Evolutionary conservation across 2,329 filamentous ascomycete genomes (phyloP).

Genomic region (Cladobotryum protrusum): DNA sequence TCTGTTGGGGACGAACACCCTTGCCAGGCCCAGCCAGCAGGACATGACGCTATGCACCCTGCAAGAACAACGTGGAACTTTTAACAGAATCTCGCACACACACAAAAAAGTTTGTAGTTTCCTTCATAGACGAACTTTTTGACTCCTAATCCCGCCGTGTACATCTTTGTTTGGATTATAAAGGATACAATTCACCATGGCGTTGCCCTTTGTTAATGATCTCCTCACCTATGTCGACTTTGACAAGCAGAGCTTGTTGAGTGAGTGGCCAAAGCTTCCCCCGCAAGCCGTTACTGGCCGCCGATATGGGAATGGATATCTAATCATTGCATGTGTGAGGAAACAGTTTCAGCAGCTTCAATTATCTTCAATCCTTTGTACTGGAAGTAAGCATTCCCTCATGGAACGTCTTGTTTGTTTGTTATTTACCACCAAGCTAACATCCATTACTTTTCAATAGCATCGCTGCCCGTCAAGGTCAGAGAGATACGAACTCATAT

Average conservation of each 20-base stretch:
- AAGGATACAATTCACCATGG: conserved; percentile 28
- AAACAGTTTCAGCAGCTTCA: conserved; percentile 67
- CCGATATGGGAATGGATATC: background rate
- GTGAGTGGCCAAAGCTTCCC: conserved; percentile 40
- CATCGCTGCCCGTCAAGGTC: conserved; percentile 77
- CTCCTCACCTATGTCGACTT: conserved; percentile 58
- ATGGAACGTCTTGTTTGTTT: conserved; percentile 1
- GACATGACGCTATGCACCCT: conserved; percentile 6
- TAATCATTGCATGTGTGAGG: conserved; percentile 5
- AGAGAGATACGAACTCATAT: conserved; percentile 11
- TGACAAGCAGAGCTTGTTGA: conserved; percentile 57
- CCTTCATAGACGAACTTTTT: background rate
- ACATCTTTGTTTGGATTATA: background rate
- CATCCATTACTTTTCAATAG: conserved; percentile 36
- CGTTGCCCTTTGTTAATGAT: conserved; percentile 29
- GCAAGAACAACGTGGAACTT: too few relatives aligned
- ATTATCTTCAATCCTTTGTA: conserved; percentile 98
- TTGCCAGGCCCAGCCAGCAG: background rate
- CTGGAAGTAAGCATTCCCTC: conserved; percentile 77
- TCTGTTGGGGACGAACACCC: background rate
- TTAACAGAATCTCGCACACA: too few relatives aligned
- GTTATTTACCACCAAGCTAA: conserved; percentile 25
- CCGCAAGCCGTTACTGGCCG: background rate
- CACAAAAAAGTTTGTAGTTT: too few relatives aligned
- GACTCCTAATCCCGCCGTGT: background rate